Evolutionary conservation across 2,329 filamentous ascomycete species (phyloP), one percentile per base, ranked within the genome.

Genomic region (Monascus ruber): DNA sequence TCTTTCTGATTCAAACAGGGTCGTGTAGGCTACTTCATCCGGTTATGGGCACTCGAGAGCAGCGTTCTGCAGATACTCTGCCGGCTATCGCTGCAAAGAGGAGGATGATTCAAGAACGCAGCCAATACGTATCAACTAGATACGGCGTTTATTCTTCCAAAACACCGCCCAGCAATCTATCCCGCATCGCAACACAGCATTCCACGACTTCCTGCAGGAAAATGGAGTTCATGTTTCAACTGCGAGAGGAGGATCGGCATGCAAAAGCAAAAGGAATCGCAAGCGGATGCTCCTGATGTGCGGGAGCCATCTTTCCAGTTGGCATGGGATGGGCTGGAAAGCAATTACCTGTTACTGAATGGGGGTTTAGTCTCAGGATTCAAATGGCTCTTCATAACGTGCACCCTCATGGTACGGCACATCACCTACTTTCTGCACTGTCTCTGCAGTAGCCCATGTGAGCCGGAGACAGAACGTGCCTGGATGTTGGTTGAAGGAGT

Each of bases 391-490:
- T 48, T 48, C 42, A 41, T 26, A 4, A 48, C 40, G 26, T 51
- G 45, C 34, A 47, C 42, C 7, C 47, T n/a, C 41, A 36, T 50
- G 47, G 48, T 48, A 47, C 33, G 47, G 45, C 26, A 40, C 26
- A 40, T 51, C 11, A 41, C 45, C n/a, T 48, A 48, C 31, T 43
- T 51, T 38, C 29, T 51, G 25, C 47, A 45, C 33, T 47, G 45
- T 36, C 45, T 49, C 4, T 40, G 38, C 38, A 39, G 29, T 25
- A 46, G 24, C 26, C 42, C 43, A 9, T 26, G 38, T 33, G 45
- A 36, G 17, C 31, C 26, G 0, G 37, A 41, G 27, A 42, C 43
- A 9, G 43, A 47, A n/a, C 43, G 43, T 33, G 45, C 39, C 32
- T 47, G 41, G 41, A 24, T 24, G 8, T 42, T 43, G 38, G 41